These are phyloP conservation scores for Penicillium sp. DNA, from an alignment of 2,329 filamentous ascomycete species.

Conservation along the genomic window DNA sequence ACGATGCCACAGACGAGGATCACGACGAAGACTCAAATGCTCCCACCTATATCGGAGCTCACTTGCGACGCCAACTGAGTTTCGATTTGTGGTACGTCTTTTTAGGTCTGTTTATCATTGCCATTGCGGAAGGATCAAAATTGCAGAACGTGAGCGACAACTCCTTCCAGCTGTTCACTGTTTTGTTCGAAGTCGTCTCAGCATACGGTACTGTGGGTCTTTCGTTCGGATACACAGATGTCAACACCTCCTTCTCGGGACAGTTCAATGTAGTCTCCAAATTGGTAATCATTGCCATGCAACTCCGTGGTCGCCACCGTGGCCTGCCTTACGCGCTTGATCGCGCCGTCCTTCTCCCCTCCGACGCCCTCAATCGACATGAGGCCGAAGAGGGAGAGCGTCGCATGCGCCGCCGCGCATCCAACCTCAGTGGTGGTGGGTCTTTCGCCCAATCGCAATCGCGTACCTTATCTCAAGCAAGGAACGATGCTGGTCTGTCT, in stretches of 20 bases:
- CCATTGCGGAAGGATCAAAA: conserved; percentile 77
- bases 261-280: conserved; percentile 74
- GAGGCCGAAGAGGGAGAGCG: conserved; percentile 56
- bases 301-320: conserved; percentile 64
- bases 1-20: conserved; percentile 63
- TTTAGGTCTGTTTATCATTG: conserved; percentile 86
- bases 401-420: conserved; percentile 42
- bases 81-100: conserved; percentile 99
- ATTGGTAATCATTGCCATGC: conserved; percentile 66
- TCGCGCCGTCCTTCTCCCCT: conserved; percentile 67
- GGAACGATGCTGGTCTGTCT: conserved; percentile 23
- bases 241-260: conserved; percentile 77
- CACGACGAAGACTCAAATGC: conserved; percentile 55
- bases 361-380: conserved; percentile 62
- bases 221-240: conserved; percentile 73
- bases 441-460: conserved; percentile 27
- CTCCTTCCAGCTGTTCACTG: conserved; percentile 65
- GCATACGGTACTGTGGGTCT: conserved; percentile 94
- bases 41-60: conserved; percentile 82
- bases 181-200: conserved; percentile 82
- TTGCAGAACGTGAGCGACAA: conserved; percentile 62
- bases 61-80: conserved; percentile 88
- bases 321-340: conserved; percentile 67
- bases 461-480: conserved; percentile 23
- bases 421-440: conserved; percentile 35